phyloP scores from a whole-genome alignment of 495 filamentous ascomycete genomes.

The Penicillium crystallinum region DNA sequence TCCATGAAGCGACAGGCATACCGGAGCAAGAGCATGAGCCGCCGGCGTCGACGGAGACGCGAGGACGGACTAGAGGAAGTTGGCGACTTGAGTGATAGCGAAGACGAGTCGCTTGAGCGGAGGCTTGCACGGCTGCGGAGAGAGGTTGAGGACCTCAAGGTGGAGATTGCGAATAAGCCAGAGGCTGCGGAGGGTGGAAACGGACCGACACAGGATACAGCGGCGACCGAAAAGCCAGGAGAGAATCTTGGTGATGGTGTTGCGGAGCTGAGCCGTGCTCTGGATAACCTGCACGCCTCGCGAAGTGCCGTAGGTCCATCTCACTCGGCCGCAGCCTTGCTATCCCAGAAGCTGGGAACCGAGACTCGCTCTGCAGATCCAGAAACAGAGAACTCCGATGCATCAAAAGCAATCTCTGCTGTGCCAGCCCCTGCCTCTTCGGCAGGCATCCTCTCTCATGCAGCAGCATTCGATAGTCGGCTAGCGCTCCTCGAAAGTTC shows the following conservation, averaged over 20 bases:
- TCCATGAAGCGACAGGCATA: constrained; percentile 74
- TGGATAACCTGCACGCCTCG: constrained; percentile 51
- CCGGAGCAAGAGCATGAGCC: constrained; percentile 52
- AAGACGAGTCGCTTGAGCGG: constrained; percentile 64
- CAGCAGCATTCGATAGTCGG: constrained; percentile 81
- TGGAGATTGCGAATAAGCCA: constrained; percentile 46
- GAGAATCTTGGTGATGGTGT: constrained; percentile 42
- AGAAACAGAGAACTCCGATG: constrained; percentile 8
- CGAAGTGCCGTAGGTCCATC: constrained; percentile 19
- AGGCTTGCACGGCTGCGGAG: constrained; percentile 73
- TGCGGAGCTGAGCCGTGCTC: constrained; percentile 57
- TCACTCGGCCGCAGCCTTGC: constrained; percentile 32
- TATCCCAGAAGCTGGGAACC: constrained; percentile 32
- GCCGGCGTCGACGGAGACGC: constrained; percentile 53
- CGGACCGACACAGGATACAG: background rate
- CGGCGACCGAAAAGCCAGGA: constrained; percentile 19
- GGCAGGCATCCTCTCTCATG: constrained; percentile 64
- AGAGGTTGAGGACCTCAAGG: constrained; percentile 74
- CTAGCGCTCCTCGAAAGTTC: constrained; percentile 72
- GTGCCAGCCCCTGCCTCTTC: constrained; percentile 29
- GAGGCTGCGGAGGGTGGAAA: background rate
- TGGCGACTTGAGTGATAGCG: constrained; percentile 63
- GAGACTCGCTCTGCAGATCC: constrained; percentile 3
- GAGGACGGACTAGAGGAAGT: constrained; percentile 51
- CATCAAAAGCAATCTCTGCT: constrained; percentile 1